Evolutionary conservation across 768 basidiomycete species (phyloP).

Genomic region (Phanerochaete carnosa): DNA sequence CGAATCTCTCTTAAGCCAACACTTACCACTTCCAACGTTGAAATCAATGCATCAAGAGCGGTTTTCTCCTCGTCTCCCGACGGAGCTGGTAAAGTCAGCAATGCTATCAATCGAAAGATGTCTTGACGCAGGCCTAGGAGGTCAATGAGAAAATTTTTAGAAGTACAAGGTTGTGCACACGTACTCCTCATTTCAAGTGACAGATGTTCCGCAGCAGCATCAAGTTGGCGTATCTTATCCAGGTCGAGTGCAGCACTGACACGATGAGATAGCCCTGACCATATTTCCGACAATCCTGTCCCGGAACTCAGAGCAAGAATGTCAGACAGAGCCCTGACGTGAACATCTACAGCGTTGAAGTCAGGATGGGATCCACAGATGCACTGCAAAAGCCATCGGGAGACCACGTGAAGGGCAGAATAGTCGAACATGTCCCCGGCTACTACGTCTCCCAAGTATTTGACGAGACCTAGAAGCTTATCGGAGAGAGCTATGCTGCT

Average conservation of each 20-base stretch:
- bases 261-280: constrained; percentile 44
- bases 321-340: constrained; percentile 39
- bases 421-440: constrained; percentile 11
- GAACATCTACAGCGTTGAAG: constrained; percentile 32
- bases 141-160: neutral
- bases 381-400: constrained; percentile 3
- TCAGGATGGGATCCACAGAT: constrained; percentile 26
- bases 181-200: neutral
- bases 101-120: constrained; percentile 21
- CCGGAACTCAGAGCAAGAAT: constrained; percentile 65
- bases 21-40: neutral
- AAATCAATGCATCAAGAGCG: neutral
- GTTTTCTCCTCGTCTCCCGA: neutral
- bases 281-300: constrained; percentile 67
- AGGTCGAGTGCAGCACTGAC: neutral
- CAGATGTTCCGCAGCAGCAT: neutral
- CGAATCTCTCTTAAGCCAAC: neutral
- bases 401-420: constrained; percentile 8
- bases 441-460: constrained; percentile 1
- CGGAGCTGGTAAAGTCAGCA: constrained; percentile 10
- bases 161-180: neutral
- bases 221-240: neutral
- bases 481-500: neutral
- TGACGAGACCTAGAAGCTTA: constrained; percentile 7
- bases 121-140: constrained; percentile 15